Conservation (phyloP, 192 early-diverging fungal genomes). For the Gigaspora rosea region DNA sequence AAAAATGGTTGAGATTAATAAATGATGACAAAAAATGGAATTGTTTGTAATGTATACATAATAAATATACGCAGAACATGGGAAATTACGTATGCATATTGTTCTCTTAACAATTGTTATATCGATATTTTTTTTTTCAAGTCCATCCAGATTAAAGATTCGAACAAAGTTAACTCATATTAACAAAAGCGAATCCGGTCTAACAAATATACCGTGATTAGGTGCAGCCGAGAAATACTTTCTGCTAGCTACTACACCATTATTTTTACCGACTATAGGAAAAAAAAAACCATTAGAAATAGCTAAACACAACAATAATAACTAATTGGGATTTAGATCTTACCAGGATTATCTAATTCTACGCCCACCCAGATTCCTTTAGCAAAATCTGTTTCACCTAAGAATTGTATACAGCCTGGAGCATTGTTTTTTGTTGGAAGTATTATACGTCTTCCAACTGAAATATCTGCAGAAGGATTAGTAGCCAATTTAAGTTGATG, state of each 20-base stretch:
- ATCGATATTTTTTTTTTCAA: too few species aligned
- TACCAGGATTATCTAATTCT: conserved; percentile 31
- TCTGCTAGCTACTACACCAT: conserved; percentile 23
- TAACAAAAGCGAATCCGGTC: conserved; percentile 30
- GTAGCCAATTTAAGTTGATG: conserved; percentile 28
- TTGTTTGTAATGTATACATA: too few species aligned
- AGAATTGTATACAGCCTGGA: conserved; percentile 27
- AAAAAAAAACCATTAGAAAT: neutral
- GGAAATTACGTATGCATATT: too few species aligned
- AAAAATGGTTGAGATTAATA: too few species aligned
- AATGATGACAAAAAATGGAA: too few species aligned
- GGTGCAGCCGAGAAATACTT: conserved; percentile 19
- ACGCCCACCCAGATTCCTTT: conserved; percentile 32
- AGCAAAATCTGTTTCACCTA: conserved; percentile 34
- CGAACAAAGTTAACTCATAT: neutral
- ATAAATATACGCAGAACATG: too few species aligned
- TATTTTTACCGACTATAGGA: conserved; percentile 30
- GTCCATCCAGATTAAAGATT: too few species aligned
- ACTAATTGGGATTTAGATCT: neutral
- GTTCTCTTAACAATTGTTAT: too few species aligned
- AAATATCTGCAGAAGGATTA: conserved; percentile 24
- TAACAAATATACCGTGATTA: conserved; percentile 34
- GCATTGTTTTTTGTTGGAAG: conserved; percentile 33
- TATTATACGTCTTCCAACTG: conserved; percentile 31
- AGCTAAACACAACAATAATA: conserved; percentile 5